Conservation (phyloP, 495 filamentous ascomycete species). For the Annulohypoxylon maeteangense region DNA sequence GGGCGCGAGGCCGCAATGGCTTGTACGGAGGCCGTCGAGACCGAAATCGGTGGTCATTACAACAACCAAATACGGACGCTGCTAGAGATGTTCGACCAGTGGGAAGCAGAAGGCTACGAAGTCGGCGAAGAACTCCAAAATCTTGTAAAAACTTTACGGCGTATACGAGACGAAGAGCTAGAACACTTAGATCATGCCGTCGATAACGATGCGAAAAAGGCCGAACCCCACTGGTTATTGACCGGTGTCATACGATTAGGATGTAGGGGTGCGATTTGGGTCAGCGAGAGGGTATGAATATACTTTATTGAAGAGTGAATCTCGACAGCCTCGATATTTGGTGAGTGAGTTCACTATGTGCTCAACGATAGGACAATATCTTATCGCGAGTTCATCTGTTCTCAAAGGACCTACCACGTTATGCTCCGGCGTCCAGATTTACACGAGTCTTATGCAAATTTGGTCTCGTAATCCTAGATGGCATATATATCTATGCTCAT, state of each 20-base stretch:
- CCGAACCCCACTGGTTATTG: constrained; percentile 85
- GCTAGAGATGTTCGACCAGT: constrained; percentile 79
- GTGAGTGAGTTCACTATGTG: neutral
- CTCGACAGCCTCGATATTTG: neutral
- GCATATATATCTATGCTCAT: neutral
- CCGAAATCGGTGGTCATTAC: constrained; percentile 96
- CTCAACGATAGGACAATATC: neutral
- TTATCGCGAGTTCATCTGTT: neutral
- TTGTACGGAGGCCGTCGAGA: constrained; percentile 98
- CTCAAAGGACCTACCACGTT: neutral
- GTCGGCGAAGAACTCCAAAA: constrained; percentile 80
- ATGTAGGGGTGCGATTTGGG: constrained; percentile 91
- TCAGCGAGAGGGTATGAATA: constrained; percentile 80
- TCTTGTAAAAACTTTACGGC: constrained; percentile 76
- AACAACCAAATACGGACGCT: constrained; percentile 88
- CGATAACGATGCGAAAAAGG: constrained; percentile 88
- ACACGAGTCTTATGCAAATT: neutral
- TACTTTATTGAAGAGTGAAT: neutral
- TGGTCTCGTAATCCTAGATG: neutral
- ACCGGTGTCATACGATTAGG: constrained; percentile 89
- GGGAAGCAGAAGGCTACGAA: constrained; percentile 73
- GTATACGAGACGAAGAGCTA: constrained; percentile 94
- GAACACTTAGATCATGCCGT: constrained; percentile 97
- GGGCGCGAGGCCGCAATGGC: constrained; percentile 97
- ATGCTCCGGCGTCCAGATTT: neutral